Evolutionary conservation across 768 basidiomycete genomes (phyloP).

Genomic region (Auricularia auricula-judae): DNA sequence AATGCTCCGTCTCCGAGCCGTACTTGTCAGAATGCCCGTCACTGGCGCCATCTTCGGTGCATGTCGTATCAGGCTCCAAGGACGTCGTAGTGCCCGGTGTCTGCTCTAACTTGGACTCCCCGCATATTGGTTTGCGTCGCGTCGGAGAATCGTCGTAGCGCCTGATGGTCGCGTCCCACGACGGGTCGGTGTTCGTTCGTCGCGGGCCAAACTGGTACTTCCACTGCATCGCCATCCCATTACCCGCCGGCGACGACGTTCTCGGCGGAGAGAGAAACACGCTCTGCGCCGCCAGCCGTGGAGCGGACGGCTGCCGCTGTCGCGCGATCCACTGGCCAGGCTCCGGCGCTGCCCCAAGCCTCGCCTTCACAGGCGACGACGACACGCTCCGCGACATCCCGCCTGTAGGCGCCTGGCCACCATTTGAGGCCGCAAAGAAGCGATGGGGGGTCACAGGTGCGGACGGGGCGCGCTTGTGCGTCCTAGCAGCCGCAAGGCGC

Average conservation of each 20-base stretch:
- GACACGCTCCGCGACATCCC: not conserved
- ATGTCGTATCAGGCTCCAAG: not conserved
- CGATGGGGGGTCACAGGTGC: not conserved
- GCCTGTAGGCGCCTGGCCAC: not conserved
- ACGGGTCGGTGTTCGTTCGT: not conserved
- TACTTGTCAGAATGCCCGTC: not conserved
- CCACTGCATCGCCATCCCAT: not conserved
- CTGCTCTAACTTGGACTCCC: too few species aligned
- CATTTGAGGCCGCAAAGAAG: not conserved
- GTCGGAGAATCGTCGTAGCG: too few species aligned
- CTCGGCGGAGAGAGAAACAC: not conserved
- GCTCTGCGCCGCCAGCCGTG: not conserved
- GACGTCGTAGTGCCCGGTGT: too few species aligned
- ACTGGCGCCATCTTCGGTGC: not conserved
- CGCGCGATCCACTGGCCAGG: not conserved
- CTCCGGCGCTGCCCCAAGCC: too few species aligned
- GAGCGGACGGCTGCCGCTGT: not conserved
- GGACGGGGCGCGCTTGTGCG: not conserved
- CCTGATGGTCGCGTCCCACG: not conserved
- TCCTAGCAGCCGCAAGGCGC: not conserved
- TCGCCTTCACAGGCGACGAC: not conserved
- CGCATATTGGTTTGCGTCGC: too few species aligned
- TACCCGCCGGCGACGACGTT: not conserved
- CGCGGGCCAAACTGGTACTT: not conserved
- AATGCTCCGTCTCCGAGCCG: not conserved